A percentile compares a stretch with the other conserved stretches of the same genome.
Conservation (phyloP, 495 filamentous ascomycete genomes). For the Cudoniella acicularis region DNA sequence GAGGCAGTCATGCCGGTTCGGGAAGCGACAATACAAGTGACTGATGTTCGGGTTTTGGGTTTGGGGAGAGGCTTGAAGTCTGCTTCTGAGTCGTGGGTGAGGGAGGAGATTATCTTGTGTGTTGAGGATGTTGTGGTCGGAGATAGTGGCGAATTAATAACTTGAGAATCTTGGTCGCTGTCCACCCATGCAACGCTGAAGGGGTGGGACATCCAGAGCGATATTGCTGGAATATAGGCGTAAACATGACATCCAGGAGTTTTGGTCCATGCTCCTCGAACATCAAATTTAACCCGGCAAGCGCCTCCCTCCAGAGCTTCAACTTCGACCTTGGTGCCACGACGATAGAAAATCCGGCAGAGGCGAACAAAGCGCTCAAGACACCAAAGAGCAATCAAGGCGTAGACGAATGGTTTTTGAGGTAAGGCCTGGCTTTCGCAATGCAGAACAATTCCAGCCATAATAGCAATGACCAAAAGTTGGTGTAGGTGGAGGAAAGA, state of each 20-base stretch:
- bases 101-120: background rate
- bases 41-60: conserved; percentile 31
- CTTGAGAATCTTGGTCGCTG: background rate
- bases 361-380: conserved; percentile 46
- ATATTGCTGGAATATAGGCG: conserved; percentile 56
- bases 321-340: conserved; percentile 24
- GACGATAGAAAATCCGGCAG: conserved; percentile 42
- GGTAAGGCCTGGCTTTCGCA: conserved; percentile 44
- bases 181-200: conserved; percentile 42
- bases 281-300: conserved; percentile 46
- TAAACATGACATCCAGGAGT: conserved; percentile 57
- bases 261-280: conserved; percentile 52
- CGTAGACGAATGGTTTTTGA: conserved; percentile 43
- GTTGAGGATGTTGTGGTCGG: background rate
- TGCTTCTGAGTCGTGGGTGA: background rate
- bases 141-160: background rate
- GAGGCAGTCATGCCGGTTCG: conserved; percentile 60
- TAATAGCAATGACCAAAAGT: conserved; percentile 44
- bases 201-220: conserved; percentile 49
- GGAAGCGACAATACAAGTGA: conserved; percentile 57
- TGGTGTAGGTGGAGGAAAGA: conserved; percentile 63
- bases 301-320: conserved; percentile 39
- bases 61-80: conserved; percentile 1
- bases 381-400: conserved; percentile 48
- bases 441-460: conserved; percentile 54